Evolutionary conservation across 345 rosid species (phyloP).

Genomic region (Corchorus capsularis): DNA sequence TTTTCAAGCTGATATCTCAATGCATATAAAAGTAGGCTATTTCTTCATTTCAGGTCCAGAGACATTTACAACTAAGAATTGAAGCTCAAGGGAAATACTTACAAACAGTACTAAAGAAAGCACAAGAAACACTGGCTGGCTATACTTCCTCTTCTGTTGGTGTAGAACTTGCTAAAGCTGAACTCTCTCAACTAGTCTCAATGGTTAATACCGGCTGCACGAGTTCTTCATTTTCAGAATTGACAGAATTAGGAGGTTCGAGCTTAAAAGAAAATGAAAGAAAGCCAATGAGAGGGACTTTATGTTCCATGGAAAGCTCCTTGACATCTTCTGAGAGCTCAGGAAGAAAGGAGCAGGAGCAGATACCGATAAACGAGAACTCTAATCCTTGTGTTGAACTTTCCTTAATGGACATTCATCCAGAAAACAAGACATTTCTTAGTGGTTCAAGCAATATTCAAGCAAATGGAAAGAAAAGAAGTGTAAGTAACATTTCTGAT

Average conservation of each 20-base stretch:
- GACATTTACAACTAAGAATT: slow-evolving; percentile 88
- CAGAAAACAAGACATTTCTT: slow-evolving; percentile 28
- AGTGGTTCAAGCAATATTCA: slow-evolving; percentile 31
- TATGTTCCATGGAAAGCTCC: slow-evolving; percentile 82
- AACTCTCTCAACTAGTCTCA: slow-evolving; percentile 70
- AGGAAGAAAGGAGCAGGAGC: slow-evolving; percentile 46
- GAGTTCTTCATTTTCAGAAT: slow-evolving; percentile 64
- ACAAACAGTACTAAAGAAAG: slow-evolving; percentile 77
- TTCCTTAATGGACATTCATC: slow-evolving; percentile 59
- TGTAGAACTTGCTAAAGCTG: slow-evolving; percentile 65
- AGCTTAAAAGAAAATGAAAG: slow-evolving; percentile 34
- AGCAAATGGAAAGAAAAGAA: slow-evolving; percentile 55
- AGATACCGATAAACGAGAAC: slow-evolving; percentile 25
- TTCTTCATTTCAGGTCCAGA: slow-evolving; percentile 71
- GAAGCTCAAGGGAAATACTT: slow-evolving; percentile 98
- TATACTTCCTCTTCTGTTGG: slow-evolving; percentile 61
- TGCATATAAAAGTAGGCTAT: slow-evolving; percentile 11
- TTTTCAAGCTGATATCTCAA: slow-evolving; percentile 3
- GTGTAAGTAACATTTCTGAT: slow-evolving; percentile 33
- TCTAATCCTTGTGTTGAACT: slow-evolving; percentile 45
- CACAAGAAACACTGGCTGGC: slow-evolving; percentile 87
- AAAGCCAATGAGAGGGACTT: slow-evolving; percentile 37
- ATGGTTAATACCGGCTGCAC: slow-evolving; percentile 59
- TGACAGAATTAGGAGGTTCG: slow-evolving; percentile 52
- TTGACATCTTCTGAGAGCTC: slow-evolving; percentile 84